Evolutionary conservation across 768 basidiomycete genomes (phyloP), one percentile per base, ranked within the genome.

Genomic region (Psilocybe tampanensis): DNA sequence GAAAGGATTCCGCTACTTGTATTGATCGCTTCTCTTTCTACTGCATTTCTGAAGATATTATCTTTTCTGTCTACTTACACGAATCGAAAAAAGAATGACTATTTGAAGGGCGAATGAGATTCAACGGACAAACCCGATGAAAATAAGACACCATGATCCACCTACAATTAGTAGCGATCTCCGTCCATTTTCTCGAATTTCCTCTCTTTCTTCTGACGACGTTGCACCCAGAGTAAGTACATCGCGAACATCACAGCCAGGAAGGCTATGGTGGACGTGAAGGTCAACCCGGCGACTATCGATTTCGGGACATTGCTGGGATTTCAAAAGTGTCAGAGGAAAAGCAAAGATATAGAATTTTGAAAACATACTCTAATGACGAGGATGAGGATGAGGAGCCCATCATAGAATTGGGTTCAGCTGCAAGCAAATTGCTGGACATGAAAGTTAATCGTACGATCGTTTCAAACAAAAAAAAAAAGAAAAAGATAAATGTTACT

Each of bases 1-100:
- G 60, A 82, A 76, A 63, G 83, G 83, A 1, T 86, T 84, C 71
- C 72, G 85, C 29, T 87, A 85, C 66, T 69, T 86, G 41, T 79
- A 81, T 59, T 47, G 52, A 48, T 18, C 4, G 29, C 5, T 29
- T 29, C 29, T 29, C 15, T 39, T 39, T 13, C n/a, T 39, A n/a
- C 4, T 13, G 4, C 3, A 39, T 13, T 3, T 39, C 36, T n/a
- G 4, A 13, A n/a, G 15, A 39, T 15, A 6, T 15, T 13, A 39
- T 39, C 36, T 39, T 39, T 5, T 39, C 15, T 39, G 36, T 39
- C n/a, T 39, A 39, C 15, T 39, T 9, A n/a, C n/a, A n/a, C n/a
- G n/a, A n/a, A n/a, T n/a, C n/a, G n/a, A n/a, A n/a, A 29, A 29
- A 29, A 29, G 29, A 4, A 29, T 29, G 9, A 29, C 4, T 29